phyloP scores from a whole-genome alignment of 2,329 filamentous ascomycete species.

The Aspergillus tanneri region DNA sequence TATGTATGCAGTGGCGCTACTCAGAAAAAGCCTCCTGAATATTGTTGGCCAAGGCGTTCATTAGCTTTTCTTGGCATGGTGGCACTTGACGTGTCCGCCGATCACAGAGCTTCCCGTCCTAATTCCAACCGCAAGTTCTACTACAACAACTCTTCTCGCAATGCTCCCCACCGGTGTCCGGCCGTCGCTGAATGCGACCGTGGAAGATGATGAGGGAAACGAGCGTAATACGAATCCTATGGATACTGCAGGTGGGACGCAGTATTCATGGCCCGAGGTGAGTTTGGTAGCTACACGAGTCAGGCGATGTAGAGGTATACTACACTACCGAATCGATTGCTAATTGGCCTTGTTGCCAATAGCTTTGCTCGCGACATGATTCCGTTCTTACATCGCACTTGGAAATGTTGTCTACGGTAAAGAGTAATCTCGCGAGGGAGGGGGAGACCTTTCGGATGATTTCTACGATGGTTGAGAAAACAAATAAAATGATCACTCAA shows the following conservation, averaged over 20 bases:
- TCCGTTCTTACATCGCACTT: slow-evolving; percentile 41
- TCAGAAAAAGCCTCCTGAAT: too few relatives aligned
- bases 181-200: slow-evolving; percentile 15
- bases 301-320: not conserved
- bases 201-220: slow-evolving; percentile 19
- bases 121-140: too few relatives aligned
- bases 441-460: slow-evolving; percentile 32
- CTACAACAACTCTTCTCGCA: too few relatives aligned
- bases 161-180: slow-evolving; percentile 7
- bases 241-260: not conserved
- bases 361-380: slow-evolving; percentile 46
- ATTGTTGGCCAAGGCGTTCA: too few relatives aligned
- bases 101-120: too few relatives aligned
- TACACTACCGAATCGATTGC: not conserved
- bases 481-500: slow-evolving; percentile 39
- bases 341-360: not conserved
- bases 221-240: not conserved
- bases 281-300: slow-evolving; percentile 1
- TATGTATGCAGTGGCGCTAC: too few relatives aligned
- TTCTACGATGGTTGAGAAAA: slow-evolving; percentile 40
- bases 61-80: too few relatives aligned
- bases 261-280: slow-evolving; percentile 25
- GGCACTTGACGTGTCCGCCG: too few relatives aligned
- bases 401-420: slow-evolving; percentile 38
- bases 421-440: slow-evolving; percentile 29